phyloP scores from a whole-genome alignment of 495 filamentous ascomycete species.

The Wilcoxina mikolae region DNA sequence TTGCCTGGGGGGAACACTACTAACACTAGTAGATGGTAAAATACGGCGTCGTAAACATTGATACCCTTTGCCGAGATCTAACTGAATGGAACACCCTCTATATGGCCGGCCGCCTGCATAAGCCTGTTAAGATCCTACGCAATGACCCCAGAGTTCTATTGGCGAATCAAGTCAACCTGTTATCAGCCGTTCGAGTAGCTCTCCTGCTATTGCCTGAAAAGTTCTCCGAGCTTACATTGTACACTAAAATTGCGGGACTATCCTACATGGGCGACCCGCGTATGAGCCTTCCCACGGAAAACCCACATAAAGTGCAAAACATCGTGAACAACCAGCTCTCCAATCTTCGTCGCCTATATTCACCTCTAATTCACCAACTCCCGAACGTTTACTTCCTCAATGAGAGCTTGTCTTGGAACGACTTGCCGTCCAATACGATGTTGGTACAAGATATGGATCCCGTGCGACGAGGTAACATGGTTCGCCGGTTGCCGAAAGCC shows the following conservation, averaged over 20 bases:
- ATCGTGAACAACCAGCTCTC: conserved; percentile 82
- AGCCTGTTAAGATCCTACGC: conserved; percentile 92
- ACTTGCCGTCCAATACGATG: conserved; percentile 39
- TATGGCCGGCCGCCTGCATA: conserved; percentile 84
- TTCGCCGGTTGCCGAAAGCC: conserved; percentile 70
- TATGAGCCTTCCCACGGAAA: conserved; percentile 75
- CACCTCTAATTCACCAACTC: conserved; percentile 71
- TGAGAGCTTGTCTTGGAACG: conserved; percentile 32
- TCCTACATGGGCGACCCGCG: conserved; percentile 89
- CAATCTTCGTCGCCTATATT: conserved; percentile 81
- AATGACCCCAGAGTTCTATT: conserved; percentile 83
- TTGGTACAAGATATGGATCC: conserved; percentile 86
- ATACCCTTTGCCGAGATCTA: conserved; percentile 73
- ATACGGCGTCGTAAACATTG: conserved; percentile 87
- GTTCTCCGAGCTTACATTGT: conserved; percentile 80
- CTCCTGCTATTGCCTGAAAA: conserved; percentile 65
- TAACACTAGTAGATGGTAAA: conserved; percentile 50
- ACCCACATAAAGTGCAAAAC: conserved; percentile 82
- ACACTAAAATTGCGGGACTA: conserved; percentile 75
- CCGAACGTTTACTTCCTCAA: conserved; percentile 62
- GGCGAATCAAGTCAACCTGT: conserved; percentile 85
- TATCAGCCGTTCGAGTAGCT: conserved; percentile 80
- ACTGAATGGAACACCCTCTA: conserved; percentile 85
- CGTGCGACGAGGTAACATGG: conserved; percentile 81
- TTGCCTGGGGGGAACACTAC: neutral